Evolutionary conservation across 495 filamentous ascomycete species (phyloP), one percentile per base, ranked within the genome.

Genomic region (Beverwykella pulmonaria): DNA sequence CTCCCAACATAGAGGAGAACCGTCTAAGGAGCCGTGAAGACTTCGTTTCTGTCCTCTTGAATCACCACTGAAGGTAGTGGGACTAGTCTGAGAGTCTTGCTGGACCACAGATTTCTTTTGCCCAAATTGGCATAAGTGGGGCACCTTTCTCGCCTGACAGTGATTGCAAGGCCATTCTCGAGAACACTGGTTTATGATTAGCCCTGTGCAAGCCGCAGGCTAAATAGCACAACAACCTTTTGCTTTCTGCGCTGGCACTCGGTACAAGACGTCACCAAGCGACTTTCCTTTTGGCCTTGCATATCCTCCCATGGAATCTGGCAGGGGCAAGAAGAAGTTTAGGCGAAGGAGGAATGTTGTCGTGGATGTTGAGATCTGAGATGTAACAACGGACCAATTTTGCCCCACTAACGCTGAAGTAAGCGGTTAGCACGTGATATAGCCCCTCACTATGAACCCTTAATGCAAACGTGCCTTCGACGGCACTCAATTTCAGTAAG

Each of bases 171-270:
- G 79, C 58, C 79, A 81, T 63, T 75, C 64, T 20, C 76, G 73
- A 53, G 77, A 78, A 68, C 79, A 81, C 79, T 81, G 46, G 56
- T 25, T 27, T 12, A 26, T 59, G 34, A 15, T 66, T 23, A 66
- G 56, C 26, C 46, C 29, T 47, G 56, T 15, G 25, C 17, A 2
- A 12, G 20, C 1, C 14, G 27, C 25, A 14, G 32, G 9, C 3
- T 47, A 4, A 20, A 29, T 10, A 47, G 22, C 1, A n/a, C n/a
- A 19, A 25, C n/a, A 62, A 76, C 78, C 74, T 77, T 80, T 53
- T 81, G 79, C 66, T 81, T 81, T 17, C 79, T 69, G 10, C 78
- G 71, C 36, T 78, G 76, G 57, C 79, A 80, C 59, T 80, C 78
- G 44, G 70, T 55, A 69, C 78, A 80, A 0, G 65, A 68, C 6